Evolutionary conservation across 345 rosid species (phyloP), one percentile per base, ranked within the genome.

Genomic region (Eucalyptus caleyi): DNA sequence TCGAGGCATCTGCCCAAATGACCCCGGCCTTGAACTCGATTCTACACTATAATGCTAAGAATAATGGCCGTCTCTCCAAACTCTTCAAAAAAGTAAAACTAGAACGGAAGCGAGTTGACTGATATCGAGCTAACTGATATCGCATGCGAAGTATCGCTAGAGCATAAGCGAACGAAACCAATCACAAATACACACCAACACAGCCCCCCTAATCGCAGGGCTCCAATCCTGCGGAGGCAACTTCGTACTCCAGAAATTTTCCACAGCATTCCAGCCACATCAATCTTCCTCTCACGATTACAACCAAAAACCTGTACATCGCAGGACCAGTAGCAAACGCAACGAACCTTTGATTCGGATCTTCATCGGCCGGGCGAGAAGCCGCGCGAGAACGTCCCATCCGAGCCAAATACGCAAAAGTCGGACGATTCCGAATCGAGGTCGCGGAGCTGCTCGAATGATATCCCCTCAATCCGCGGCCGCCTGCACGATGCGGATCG

Each of bases 321-420:
- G 53, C 80, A 32, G 42, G 23, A 32, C 18, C 23, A 32, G 11
- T 16, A 19, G n/a, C 77, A 44, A 14, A 88, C 56, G 50, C 30
- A 40, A 90, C 42, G 9, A 69, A 69, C 92, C 92, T 90, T 16
- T 72, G 91, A 49, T 81, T 89, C 32, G 90, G 86, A 50, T 89
- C 93, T 7, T 91, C 92, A 10, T 85, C 89, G 21, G 69, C 65
- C 27, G 89, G 26, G 30, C 87, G 93, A 18, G 92, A 59, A 23
- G 86, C 87, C 30, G 88, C 89, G 6, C 91, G 89, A 44, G 92
- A 93, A 37, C 94, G 91, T 32, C 93, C 94, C 94, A 93, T 93
- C n/a, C 16, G 45, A 65, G 47, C 50, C 53, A 50, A 15, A 81
- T 16, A 6, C 53, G 19, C 53, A 47, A 47, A 51, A 26, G 24